Base-by-base conservation (phyloP, 257 asterid species). In the Nicotiana sylvestris region DNA sequence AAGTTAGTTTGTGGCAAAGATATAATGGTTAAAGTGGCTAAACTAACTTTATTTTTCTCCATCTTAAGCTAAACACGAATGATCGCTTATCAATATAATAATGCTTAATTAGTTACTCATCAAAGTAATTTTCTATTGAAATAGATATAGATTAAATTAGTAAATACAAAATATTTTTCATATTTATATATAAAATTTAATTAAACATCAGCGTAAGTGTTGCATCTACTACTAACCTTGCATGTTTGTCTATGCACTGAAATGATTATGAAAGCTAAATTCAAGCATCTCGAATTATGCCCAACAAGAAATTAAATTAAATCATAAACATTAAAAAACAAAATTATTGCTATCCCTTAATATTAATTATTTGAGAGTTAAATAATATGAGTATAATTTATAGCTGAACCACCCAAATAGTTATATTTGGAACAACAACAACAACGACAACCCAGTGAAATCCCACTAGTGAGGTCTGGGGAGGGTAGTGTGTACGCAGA, bases 31-130 rank as follows among this genome's bases (percentile, higher is more conserved):
- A 51, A 21, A 7, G 62, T 74, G 64, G 64, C 64, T 74, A 74
- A 74, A 27, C 80, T 49, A 74, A 74, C 80, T 27, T 21, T 74
- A 74, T 12, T 74, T 13, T 49, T 51, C 80, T 27, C 29, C 64
- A 3, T 74, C 80, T 74, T 74, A 74, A 74, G 64, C 16, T 74
- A 74, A 74, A 74, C 43, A 25, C 16, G 62, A 74, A 15, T 74
- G 2, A 15, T 51, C 16, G 1, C 4, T 49, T 46, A 72, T 72
- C 39, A 25, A 0, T 43, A 3, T 39, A 39, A 39, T 39, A 39
- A 39, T 43, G 11, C 49, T 43, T 43, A 43, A 43, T 43, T 70
- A 43, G 13, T 70, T n/a, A 39, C 57, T 69, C 33, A 10, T 70
- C 4, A 1, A 70, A 70, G 32, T 70, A n/a, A 3, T 43, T 70